phyloP scores from a whole-genome alignment of 2,329 filamentous ascomycete species.

The Chrysoporthe deuterocubensis region DNA sequence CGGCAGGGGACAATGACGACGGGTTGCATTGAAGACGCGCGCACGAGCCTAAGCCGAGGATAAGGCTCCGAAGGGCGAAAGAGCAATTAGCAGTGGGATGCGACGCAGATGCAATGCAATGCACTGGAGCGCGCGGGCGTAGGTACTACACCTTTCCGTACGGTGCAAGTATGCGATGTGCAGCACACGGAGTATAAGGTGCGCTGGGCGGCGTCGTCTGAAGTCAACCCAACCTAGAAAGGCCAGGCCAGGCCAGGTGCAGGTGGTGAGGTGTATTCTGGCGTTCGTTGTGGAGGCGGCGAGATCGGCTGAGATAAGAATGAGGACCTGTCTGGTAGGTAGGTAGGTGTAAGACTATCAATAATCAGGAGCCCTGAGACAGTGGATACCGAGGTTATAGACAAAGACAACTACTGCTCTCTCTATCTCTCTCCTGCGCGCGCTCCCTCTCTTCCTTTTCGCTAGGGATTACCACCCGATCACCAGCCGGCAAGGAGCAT shows the following conservation, averaged over 20 bases:
- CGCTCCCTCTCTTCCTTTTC: neutral
- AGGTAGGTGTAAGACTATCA: neutral
- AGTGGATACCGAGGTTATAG: too few relatives aligned
- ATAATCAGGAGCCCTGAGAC: neutral
- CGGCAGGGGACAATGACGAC: conserved; percentile 1
- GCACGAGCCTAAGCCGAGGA: neutral
- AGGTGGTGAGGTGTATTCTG: conserved; percentile 2
- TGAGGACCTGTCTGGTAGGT: neutral
- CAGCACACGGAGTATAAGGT: too few relatives aligned
- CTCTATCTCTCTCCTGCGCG: neutral
- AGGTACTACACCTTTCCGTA: neutral
- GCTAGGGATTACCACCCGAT: neutral
- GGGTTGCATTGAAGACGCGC: conserved; percentile 6
- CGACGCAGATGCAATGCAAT: neutral
- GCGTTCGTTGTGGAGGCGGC: conserved; percentile 5
- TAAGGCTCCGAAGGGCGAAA: neutral
- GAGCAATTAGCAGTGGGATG: neutral
- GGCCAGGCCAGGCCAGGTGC: neutral
- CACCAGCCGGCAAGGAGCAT: neutral
- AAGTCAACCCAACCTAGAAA: too few relatives aligned
- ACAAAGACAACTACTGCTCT: neutral
- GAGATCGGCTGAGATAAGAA: conserved; percentile 12
- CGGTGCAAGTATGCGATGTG: too few relatives aligned
- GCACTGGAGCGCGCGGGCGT: neutral
- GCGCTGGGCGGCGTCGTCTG: too few relatives aligned